Base-by-base conservation (phyloP, 768 basidiomycete species). In the Calocera cornea region DNA sequence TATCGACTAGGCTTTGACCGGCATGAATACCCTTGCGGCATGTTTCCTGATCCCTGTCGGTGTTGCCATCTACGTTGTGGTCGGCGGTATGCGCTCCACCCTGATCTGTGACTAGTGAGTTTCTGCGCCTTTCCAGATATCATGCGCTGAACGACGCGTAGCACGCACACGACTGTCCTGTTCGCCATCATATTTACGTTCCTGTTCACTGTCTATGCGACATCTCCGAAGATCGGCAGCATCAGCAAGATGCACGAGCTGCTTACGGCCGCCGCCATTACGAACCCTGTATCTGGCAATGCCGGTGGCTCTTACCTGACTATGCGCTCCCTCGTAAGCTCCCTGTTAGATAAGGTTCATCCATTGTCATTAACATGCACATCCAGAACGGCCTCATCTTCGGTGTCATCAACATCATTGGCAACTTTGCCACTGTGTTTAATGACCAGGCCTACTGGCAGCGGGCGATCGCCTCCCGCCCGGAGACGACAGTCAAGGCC, bases 31-130 rank as follows among this genome's bases (percentile, higher is more conserved):
- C 16, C 83, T 91, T 69, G 92, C 90, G 41, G 92, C 92, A 0
- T 93, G 90, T 74, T 95, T 95, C 83, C 79, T 97, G 38, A 90
- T 93, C 41, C 93, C 93, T 1, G 74, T 91, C 27, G 91, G 91
- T 0, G 94, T 95, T 1, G 84, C 89, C 0, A 87, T 93, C 70
- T 95, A 97, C 74, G 91, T 92, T 31, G 84, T 91, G 8, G 88
- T 88, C 24, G 90, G 90, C 70, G 89, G 89, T 2, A 92, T 92
- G 88, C 85, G 90, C 34, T 88, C 90, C 1, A 92, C 91, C 0
- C 79, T 93, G 1, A 82, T 92, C 27, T 91, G 90, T 65, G 91
- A 93, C 75, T 93, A 90, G 89, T 90, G 70, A 70, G 87, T 79
- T 22, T 34, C n/a, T 34, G n/a, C 50, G 27, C 27, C 31, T 64